phyloP scores from a whole-genome alignment of 2,329 filamentous ascomycete genomes.

The Corynespora cassiicola region DNA sequence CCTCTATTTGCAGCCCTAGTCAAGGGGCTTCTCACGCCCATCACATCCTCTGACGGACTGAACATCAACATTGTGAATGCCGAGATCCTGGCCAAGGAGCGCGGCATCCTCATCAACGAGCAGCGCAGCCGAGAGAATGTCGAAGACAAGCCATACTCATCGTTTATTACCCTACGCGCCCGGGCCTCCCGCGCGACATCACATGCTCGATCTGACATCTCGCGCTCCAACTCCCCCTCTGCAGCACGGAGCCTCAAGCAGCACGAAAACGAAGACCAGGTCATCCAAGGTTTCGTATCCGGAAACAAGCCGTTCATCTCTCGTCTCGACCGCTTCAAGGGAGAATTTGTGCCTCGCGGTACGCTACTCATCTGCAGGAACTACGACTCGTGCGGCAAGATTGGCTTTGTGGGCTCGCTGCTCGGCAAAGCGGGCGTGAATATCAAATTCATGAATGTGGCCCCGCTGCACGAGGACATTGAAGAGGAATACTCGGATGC shows the following conservation, averaged over 20 bases:
- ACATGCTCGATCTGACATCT: constrained; percentile 27
- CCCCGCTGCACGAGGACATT: constrained; percentile 57
- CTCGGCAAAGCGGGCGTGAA: constrained; percentile 76
- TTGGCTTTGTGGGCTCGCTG: constrained; percentile 76
- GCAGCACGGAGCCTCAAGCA: constrained; percentile 17
- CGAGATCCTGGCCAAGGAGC: constrained; percentile 74
- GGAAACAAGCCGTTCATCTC: constrained; percentile 72
- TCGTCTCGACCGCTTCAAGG: constrained; percentile 74
- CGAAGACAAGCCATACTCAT: constrained; percentile 70
- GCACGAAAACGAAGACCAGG: constrained; percentile 50
- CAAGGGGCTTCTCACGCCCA: constrained; percentile 74
- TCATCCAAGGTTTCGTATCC: constrained; percentile 71
- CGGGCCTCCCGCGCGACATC: constrained; percentile 48
- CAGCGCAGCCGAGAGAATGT: constrained; percentile 67
- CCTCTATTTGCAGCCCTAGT: constrained; percentile 80
- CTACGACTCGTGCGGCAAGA: constrained; percentile 82
- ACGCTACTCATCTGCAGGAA: constrained; percentile 81
- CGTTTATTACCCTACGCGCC: constrained; percentile 73
- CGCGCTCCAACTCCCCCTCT: constrained; percentile 30
- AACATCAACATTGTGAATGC: constrained; percentile 88
- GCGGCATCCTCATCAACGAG: constrained; percentile 79
- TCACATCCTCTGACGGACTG: constrained; percentile 69
- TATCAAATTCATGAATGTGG: constrained; percentile 81
- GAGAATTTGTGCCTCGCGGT: constrained; percentile 75
- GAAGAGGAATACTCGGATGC: constrained; percentile 29